phyloP scores from a whole-genome alignment of 2,329 filamentous ascomycete genomes.

The Clarireedia sp. region DNA sequence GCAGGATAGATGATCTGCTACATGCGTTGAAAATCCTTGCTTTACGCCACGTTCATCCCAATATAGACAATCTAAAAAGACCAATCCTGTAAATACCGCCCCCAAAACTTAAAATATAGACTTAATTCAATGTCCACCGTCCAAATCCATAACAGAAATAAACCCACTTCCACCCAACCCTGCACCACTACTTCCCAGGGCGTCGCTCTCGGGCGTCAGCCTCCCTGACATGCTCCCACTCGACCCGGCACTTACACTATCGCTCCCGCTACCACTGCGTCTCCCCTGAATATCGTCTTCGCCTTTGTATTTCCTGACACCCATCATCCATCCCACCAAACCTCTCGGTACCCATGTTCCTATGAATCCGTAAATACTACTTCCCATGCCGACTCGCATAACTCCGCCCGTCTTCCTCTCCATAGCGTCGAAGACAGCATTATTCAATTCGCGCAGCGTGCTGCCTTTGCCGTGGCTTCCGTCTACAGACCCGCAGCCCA shows the following conservation, averaged over 20 bases:
- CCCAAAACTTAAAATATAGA: neutral
- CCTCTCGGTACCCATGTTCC: slow-evolving; percentile 70
- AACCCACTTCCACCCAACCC: slow-evolving; percentile 23
- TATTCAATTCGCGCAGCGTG: slow-evolving; percentile 70
- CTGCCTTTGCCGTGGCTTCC: slow-evolving; percentile 40
- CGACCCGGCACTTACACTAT: neutral
- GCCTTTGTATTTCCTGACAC: slow-evolving; percentile 49
- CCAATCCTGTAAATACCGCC: too few species aligned
- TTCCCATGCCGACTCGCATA: slow-evolving; percentile 77
- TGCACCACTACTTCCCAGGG: slow-evolving; percentile 10
- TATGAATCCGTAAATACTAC: slow-evolving; percentile 75
- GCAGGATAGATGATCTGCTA: too few species aligned
- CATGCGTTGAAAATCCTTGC: too few species aligned
- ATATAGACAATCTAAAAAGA: too few species aligned
- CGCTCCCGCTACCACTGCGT: neutral
- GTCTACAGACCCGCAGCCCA: slow-evolving; percentile 34
- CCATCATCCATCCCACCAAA: slow-evolving; percentile 91
- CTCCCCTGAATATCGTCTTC: neutral
- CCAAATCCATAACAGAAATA: slow-evolving; percentile 16
- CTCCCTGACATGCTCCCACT: slow-evolving; percentile 6
- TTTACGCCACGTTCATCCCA: too few species aligned
- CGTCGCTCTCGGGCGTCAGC: slow-evolving; percentile 15
- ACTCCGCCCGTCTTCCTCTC: slow-evolving; percentile 45
- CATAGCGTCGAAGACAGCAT: slow-evolving; percentile 84
- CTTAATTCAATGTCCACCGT: neutral